A percentile compares a stretch with the other conserved stretches of the same genome.
Evolutionary conservation across 768 basidiomycete species (phyloP).

Genomic region (Trametes elegans): DNA sequence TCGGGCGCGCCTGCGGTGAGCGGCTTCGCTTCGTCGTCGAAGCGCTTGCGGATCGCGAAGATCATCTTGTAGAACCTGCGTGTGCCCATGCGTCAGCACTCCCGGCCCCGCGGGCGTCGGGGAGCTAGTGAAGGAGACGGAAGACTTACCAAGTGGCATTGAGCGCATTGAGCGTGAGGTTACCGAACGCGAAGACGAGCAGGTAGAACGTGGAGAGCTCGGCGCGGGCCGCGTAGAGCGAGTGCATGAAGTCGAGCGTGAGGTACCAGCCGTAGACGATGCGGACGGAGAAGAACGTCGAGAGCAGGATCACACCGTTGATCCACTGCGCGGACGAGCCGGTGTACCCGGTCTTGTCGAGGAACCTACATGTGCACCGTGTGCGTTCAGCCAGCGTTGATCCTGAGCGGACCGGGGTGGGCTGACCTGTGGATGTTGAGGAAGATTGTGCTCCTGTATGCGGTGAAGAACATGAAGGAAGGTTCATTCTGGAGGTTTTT

Average conservation of each 20-base stretch:
- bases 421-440: slow-evolving; percentile 83
- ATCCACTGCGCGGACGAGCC: slow-evolving; percentile 65
- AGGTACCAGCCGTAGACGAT: slow-evolving; percentile 66
- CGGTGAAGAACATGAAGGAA: not conserved
- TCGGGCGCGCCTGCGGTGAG: not conserved
- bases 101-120: not conserved
- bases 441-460: slow-evolving; percentile 73
- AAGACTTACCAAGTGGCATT: slow-evolving; percentile 72
- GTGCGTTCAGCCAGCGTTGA: too few relatives aligned
- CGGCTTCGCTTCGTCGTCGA: slow-evolving; percentile 33
- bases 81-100: not conserved
- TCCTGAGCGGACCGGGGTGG: not conserved
- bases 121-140: not conserved
- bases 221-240: slow-evolving; percentile 52
- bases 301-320: slow-evolving; percentile 68
- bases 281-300: slow-evolving; percentile 67
- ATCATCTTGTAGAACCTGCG: slow-evolving; percentile 78
- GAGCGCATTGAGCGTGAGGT: slow-evolving; percentile 63
- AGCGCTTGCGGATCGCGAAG: slow-evolving; percentile 58
- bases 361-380: too few relatives aligned
- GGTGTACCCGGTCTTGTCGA: slow-evolving; percentile 75
- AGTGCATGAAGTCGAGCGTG: slow-evolving; percentile 47
- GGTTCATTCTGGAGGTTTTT: not conserved
- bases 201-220: slow-evolving; percentile 50
- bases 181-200: slow-evolving; percentile 56